Percentiles rank a stretch among this genome's conserved stretches.
These are phyloP conservation scores for Verticillium tricorpus DNA, from an alignment of 2,329 filamentous ascomycete species.

Conservation along the genomic window DNA sequence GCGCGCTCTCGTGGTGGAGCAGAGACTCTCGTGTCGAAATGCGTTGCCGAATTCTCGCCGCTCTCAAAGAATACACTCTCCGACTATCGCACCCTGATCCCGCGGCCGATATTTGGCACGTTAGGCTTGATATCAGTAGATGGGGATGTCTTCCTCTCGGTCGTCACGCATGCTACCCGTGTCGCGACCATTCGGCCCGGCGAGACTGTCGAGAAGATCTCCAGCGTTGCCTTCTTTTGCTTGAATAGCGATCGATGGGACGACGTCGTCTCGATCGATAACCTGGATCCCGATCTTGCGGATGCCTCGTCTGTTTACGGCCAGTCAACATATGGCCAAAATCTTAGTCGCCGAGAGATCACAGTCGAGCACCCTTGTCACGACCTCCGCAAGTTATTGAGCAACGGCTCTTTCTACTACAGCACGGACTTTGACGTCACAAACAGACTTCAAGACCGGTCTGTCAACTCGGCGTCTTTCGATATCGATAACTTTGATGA, in stretches of 20 bases:
- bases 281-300: constrained; percentile 42
- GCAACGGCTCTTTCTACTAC: constrained; percentile 95
- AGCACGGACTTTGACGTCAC: constrained; percentile 98
- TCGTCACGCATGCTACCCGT: constrained; percentile 74
- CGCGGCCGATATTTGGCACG: constrained; percentile 75
- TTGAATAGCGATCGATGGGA: constrained; percentile 85
- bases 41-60: constrained; percentile 83
- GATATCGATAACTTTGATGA: constrained; percentile 91
- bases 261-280: constrained; percentile 58
- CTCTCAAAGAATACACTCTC: constrained; percentile 61
- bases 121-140: constrained; percentile 81
- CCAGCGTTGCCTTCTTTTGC: constrained; percentile 87
- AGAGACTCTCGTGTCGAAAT: constrained; percentile 52
- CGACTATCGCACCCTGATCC: constrained; percentile 72
- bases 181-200: constrained; percentile 81
- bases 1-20: constrained; percentile 36
- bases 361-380: constrained; percentile 82
- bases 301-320: constrained; percentile 45
- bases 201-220: constrained; percentile 85
- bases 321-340: constrained; percentile 34
- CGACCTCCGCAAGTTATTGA: constrained; percentile 84
- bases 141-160: constrained; percentile 83
- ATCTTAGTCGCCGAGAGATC: constrained; percentile 61
- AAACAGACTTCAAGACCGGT: constrained; percentile 86
- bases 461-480: constrained; percentile 71